Evolutionary conservation across 768 basidiomycete genomes (phyloP), one percentile per base, ranked within the genome.

Genomic region (Mycena crocata): DNA sequence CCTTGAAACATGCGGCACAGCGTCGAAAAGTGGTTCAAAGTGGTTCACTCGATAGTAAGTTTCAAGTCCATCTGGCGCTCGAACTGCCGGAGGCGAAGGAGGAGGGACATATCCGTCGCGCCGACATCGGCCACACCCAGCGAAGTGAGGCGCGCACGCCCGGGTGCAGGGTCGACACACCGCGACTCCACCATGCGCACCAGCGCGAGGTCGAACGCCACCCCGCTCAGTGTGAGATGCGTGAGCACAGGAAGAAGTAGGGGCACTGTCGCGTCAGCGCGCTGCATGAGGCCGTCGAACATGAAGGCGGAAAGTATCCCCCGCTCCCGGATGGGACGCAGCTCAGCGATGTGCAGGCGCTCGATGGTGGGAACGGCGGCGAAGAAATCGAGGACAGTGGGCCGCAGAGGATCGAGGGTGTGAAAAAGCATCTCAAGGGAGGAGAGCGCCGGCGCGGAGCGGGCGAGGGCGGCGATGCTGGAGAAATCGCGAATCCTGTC

Each of bases 161-260:
- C n/a, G n/a, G n/a, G n/a, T n/a, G n/a, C n/a, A n/a, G n/a, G n/a
- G n/a, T n/a, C n/a, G n/a, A n/a, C n/a, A 37, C 42, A 57, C 24
- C 44, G 45, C 12, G 57, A 46, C 32, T 46, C 57, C 23, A 58
- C 45, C 57, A 58, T 58, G 45, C 32, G 15, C 1, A 58, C 45
- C 8, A 58, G 48, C 3, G 44, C 9, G 12, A 15, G 15, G 45
- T 37, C 57, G 45, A 58, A 58, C 8, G 34, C 32, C 14, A 58
- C 7, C 7, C 57, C 57, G 15, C 10, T 31, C 14, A 58, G 15
- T 19, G 23, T 28, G 0, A 58, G 32, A 12, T 58, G 45, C n/a
- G 15, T 46, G 31, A 58, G 57, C 23, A 17, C 24, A 1, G 57
- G 45, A n/a, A 58, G 57, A 17, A 46, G 6, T 13, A 26, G 21